Base-by-base conservation (phyloP, 2,329 filamentous ascomycete species). In the Cercospora sp. region DNA sequence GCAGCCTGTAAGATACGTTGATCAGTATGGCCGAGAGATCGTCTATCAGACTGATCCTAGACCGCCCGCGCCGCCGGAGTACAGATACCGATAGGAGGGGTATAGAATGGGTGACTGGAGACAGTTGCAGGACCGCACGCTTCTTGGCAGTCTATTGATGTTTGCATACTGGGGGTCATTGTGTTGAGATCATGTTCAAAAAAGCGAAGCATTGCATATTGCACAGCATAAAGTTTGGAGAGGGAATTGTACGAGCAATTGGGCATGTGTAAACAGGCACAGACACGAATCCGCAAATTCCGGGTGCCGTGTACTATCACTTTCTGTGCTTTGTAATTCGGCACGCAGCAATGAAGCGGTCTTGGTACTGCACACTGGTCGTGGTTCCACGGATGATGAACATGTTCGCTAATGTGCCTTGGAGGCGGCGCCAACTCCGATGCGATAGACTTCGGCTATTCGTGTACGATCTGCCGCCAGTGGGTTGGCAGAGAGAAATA, bases 1-100 rank as follows among this genome's bases (percentile, higher is more conserved):
- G 30, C 73, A 71, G 55, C 64, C 67, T 45, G 74, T 77, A 57
- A 67, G 80, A 23, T 83, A 82, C 73, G 76, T 82, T 23, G 82
- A 83, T 65, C 79, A 82, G 65, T 76, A 79, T 65, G 77, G 77
- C 9, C 67, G 73, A 57, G 75, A 77, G 62, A 69, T 79, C 28
- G 39, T 60, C n/a, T 73, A 71, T 63, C 74, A 72, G 26, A 69
- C 68, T 57, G 70, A 76, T 33, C 59, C 77, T 18, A 69, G 73
- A 59, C 73, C 60, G 26, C 51, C 51, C 58, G 67, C 70, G 36
- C 70, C 71, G 18, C 66, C 68, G 55, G 74, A 75, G 39, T 74
- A 73, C 63, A 67, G 73, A 60, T 77, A 77, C 60, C 69, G 74
- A 65, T 73, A 53, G 69, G 42, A 42, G 63, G 18, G 28, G 18